These are phyloP conservation scores for Ogataea polymorpha DNA, from an alignment of 805 yeast species.

Conservation along the genomic window DNA sequence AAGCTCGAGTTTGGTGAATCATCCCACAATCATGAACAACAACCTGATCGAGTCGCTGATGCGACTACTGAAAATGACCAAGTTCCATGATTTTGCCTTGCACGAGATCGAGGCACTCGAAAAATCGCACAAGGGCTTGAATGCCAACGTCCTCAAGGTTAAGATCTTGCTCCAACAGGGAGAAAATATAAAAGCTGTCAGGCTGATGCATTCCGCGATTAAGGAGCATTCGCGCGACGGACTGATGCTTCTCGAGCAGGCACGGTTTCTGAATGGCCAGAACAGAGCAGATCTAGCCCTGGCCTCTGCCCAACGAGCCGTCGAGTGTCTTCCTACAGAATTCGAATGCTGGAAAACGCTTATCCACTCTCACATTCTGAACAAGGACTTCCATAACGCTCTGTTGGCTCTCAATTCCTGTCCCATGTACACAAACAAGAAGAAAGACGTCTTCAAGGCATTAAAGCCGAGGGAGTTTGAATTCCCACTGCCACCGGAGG, in stretches of 20 bases:
- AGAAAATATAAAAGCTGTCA: constrained; percentile 48
- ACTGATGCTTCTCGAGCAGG: constrained; percentile 57
- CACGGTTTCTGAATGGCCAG: constrained; percentile 57
- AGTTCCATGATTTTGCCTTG: constrained; percentile 39
- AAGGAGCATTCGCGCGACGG: constrained; percentile 51
- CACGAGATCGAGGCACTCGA: constrained; percentile 31
- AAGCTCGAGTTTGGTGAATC: constrained; percentile 31
- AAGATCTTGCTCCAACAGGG: constrained; percentile 39
- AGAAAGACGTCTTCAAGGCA: constrained; percentile 43
- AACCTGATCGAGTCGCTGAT: constrained; percentile 49
- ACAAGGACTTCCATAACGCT: constrained; percentile 56
- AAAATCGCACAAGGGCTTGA: constrained; percentile 12
- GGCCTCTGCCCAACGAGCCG: constrained; percentile 55
- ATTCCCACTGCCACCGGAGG: constrained; percentile 53
- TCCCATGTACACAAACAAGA: constrained; percentile 58
- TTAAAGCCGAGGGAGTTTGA: constrained; percentile 42
- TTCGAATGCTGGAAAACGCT: constrained; percentile 70
- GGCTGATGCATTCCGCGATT: constrained; percentile 39
- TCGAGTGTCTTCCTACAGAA: constrained; percentile 70
- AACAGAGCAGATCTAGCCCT: constrained; percentile 54
- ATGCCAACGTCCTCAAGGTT: constrained; percentile 38
- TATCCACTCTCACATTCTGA: constrained; percentile 56
- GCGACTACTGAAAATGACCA: constrained; percentile 39
- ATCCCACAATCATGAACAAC: constrained; percentile 43
- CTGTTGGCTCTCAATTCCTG: constrained; percentile 67